Evolutionary conservation across 352 stramenopile genomes (phyloP), one percentile per base, ranked within the genome.

Genomic region (Phytophthora podocarpi): DNA sequence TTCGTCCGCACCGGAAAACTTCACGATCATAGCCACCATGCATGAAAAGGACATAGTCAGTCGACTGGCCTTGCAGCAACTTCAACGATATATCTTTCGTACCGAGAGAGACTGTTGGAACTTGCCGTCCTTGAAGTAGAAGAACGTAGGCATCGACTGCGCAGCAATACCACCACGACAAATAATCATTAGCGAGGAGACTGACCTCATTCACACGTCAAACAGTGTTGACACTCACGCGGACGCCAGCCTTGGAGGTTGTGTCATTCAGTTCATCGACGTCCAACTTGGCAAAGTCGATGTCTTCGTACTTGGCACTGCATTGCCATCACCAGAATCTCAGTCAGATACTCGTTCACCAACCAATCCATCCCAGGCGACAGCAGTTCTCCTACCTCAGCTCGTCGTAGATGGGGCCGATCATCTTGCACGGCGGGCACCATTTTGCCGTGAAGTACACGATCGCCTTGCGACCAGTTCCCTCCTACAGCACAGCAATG

Each of bases 341-440:
- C 7, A 27, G 18, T 59, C 32, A 46, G 24, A 16, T 20, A 53
- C 18, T 40, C 6, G n/a, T 15, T 37, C 16, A 52, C 9, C 20
- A 26, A 18, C 31, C 34, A 42, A 58, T 16, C 9, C 16, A 55
- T 34, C 16, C 10, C 28, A 42, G 11, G 15, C 4, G 15, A 62
- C 13, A 30, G 6, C 15, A 41, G 1, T 9, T 28, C 21, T 58
- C 68, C 11, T 41, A 94, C 87, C 84, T 95, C 15, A 97, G 71
- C 32, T 94, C 73, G 52, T 94, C 82, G 67, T 90, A 96, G 58
- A 94, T 89, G 8, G 90, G 90, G 6, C 80, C 85, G 57, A 97
- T 96, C 69, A 95, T 86, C 70, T 96, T 96, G 84, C 90, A 97
- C 9, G 90, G 90, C n/a, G 82, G 81, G 49, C 90, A 97, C 90